Conservation (phyloP, 768 basidiomycete genomes). For the Gautieria morchelliformis region DNA sequence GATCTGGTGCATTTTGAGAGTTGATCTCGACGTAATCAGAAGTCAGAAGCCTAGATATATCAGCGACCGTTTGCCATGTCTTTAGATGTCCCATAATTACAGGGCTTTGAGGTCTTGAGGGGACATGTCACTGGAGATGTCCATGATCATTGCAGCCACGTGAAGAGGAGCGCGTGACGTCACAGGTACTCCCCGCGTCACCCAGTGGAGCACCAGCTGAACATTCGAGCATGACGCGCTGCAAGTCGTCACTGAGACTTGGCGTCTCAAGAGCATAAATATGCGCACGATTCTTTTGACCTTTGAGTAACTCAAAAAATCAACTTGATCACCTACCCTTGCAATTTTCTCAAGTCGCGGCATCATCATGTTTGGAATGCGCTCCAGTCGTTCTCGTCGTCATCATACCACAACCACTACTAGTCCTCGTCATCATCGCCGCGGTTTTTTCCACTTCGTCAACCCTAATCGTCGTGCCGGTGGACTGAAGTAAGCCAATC, state of each 20-base stretch:
- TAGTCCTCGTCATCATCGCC: background rate
- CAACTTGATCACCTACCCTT: background rate
- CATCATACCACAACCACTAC: background rate
- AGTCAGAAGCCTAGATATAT: conserved; percentile 14
- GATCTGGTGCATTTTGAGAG: conserved; percentile 9
- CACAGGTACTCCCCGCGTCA: no score
- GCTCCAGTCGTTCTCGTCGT: background rate
- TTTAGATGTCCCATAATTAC: conserved; percentile 11
- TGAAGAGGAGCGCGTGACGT: background rate
- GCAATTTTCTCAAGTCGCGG: background rate
- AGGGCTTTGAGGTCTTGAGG: conserved; percentile 7
- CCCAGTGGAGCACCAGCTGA: no score
- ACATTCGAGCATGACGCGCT: background rate
- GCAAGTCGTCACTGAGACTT: background rate
- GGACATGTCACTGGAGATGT: background rate
- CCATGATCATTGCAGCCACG: no score
- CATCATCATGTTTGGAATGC: conserved; percentile 4
- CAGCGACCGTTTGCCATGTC: conserved; percentile 13
- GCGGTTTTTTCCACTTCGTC: conserved; percentile 1
- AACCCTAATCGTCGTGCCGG: conserved; percentile 9
- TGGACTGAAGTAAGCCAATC: conserved; percentile 3
- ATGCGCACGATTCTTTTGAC: background rate
- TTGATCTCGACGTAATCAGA: no score
- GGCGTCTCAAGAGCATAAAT: background rate
- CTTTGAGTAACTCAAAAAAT: background rate